Percentiles rank a stretch among this genome's conserved stretches.
phyloP scores from a whole-genome alignment of 192 early-diverging fungal species.

The Podila epigama region DNA sequence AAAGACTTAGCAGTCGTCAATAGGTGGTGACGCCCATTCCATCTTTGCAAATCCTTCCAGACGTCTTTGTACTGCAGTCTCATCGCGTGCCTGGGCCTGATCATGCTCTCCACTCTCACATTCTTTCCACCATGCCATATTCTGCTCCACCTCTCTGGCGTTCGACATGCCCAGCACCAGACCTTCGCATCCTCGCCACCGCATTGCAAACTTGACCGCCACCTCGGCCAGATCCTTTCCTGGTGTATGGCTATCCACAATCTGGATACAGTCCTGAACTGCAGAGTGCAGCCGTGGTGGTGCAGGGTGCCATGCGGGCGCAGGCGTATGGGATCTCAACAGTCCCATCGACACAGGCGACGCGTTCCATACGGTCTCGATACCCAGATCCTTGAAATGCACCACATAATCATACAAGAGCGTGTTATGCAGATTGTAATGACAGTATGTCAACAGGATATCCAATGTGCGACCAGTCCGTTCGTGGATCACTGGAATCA shows the following conservation, averaged over 20 bases:
- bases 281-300: conserved; percentile 55
- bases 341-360: conserved; percentile 79
- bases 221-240: conserved; percentile 61
- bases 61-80: conserved; percentile 37
- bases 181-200: conserved; percentile 41
- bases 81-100: conserved; percentile 25
- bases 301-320: conserved; percentile 78
- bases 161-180: conserved; percentile 60
- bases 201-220: conserved; percentile 59
- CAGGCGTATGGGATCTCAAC: conserved; percentile 52
- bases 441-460: conserved; percentile 72
- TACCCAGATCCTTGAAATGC: conserved; percentile 59
- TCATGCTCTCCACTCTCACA: conserved; percentile 32
- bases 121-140: conserved; percentile 41
- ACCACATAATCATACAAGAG: conserved; percentile 57
- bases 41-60: conserved; percentile 51
- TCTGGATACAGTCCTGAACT: conserved; percentile 52
- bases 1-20: conserved; percentile 26
- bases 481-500: conserved; percentile 63
- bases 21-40: conserved; percentile 54
- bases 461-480: conserved; percentile 61
- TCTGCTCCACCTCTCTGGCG: conserved; percentile 55
- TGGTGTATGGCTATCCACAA: conserved; percentile 45
- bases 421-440: conserved; percentile 74
- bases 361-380: conserved; percentile 68